Conservation (phyloP, 164 flowering plant genomes). For the Vitis riparia region DNA sequence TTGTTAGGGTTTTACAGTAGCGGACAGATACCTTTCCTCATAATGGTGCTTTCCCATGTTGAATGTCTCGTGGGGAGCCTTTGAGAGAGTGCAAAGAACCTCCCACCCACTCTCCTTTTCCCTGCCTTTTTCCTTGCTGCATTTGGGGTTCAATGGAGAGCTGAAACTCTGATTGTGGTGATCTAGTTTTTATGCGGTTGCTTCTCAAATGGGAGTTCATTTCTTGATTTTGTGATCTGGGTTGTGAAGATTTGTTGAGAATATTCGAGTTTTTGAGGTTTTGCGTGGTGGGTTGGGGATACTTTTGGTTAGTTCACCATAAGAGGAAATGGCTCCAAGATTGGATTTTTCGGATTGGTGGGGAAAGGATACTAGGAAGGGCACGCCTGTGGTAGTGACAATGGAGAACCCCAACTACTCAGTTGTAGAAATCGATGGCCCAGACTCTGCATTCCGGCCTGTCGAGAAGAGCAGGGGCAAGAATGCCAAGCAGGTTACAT, state of each 20-base stretch:
- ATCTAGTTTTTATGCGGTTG: slow-evolving; percentile 10
- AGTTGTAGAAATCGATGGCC: slow-evolving; percentile 66
- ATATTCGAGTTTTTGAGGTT: slow-evolving; percentile 7
- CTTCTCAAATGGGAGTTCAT: slow-evolving; percentile 25
- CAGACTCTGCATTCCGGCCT: slow-evolving; percentile 57
- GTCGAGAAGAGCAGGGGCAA: slow-evolving; percentile 71
- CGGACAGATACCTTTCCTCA: slow-evolving; percentile 52
- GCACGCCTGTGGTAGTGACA: slow-evolving; percentile 76
- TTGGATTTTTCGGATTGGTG: slow-evolving; percentile 60
- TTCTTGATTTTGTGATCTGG: slow-evolving; percentile 33
- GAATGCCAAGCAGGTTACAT: slow-evolving; percentile 78
- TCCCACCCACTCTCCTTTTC: slow-evolving; percentile 7
- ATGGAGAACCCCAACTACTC: slow-evolving; percentile 88
- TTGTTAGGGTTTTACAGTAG: slow-evolving; percentile 43
- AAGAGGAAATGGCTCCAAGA: slow-evolving; percentile 57
- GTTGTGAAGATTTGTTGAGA: slow-evolving; percentile 20
- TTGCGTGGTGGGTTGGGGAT: slow-evolving; percentile 3
- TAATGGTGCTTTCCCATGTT: slow-evolving; percentile 39
- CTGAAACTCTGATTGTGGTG: slow-evolving; percentile 13
- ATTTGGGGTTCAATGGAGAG: slow-evolving; percentile 26
- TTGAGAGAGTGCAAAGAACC: slow-evolving; percentile 9
- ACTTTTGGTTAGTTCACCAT: neutral
- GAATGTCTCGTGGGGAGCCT: slow-evolving; percentile 15
- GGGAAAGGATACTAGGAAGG: slow-evolving; percentile 50
- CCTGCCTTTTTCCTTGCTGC: slow-evolving; percentile 22